A percentile compares a stretch with the other conserved stretches of the same genome.
Evolutionary conservation across 1,284 basidiomycete genomes (phyloP).

Genomic region (Heterobasidion annosum): DNA sequence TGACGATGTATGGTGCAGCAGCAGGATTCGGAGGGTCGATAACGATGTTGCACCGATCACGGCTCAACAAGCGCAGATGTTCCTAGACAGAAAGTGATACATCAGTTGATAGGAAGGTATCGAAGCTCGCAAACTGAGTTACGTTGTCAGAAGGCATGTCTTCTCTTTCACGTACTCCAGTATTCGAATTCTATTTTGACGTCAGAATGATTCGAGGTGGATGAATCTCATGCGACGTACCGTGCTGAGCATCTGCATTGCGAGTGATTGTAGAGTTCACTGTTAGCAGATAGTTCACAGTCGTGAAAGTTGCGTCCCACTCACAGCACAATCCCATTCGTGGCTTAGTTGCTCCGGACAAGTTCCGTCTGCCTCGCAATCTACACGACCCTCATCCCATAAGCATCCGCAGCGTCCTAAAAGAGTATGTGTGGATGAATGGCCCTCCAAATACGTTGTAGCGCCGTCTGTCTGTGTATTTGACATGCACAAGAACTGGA

Average conservation of each 20-base stretch:
- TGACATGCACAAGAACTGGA: too few species aligned
- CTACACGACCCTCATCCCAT: neutral
- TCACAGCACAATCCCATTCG: too few species aligned
- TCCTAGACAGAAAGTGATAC: neutral
- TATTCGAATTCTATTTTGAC: too few species aligned
- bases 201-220: too few species aligned
- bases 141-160: neutral
- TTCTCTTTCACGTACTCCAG: too few species aligned
- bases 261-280: too few species aligned
- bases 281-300: too few species aligned
- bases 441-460: too few species aligned
- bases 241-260: too few species aligned
- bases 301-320: too few species aligned
- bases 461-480: too few species aligned
- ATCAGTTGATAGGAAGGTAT: neutral
- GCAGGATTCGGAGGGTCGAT: conserved; percentile 17
- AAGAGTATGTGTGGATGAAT: neutral
- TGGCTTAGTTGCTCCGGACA: neutral
- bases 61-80: neutral
- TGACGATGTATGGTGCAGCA: conserved; percentile 36
- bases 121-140: neutral
- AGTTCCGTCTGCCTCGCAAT: neutral
- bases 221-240: too few species aligned
- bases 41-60: conserved; percentile 20
- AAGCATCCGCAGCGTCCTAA: neutral